Percentiles rank a stretch among this genome's conserved stretches.
Evolutionary conservation across 208 protist species (phyloP).

Genomic region (Vickermania spadyakhi): DNA sequence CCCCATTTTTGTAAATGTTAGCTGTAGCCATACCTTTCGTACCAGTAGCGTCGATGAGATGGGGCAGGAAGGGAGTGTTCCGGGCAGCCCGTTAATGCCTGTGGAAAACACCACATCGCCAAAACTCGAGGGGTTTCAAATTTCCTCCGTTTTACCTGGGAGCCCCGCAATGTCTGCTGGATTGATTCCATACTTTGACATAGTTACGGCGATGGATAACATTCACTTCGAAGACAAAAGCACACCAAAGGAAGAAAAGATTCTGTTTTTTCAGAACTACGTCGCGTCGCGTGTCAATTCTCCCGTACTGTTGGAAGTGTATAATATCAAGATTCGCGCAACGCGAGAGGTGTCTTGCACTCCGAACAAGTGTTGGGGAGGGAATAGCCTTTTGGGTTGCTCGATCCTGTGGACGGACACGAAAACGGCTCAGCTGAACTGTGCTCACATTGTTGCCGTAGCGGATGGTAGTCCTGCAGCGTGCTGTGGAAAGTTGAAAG

Average conservation of each 20-base stretch:
- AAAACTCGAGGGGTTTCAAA: constrained; percentile 62
- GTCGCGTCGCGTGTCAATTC: constrained; percentile 28
- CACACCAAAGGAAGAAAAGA: constrained; percentile 3
- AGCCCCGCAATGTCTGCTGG: constrained; percentile 70
- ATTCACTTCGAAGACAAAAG: constrained; percentile 9
- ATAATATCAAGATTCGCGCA: constrained; percentile 40
- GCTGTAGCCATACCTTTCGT: no score
- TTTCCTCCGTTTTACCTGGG: constrained; percentile 57
- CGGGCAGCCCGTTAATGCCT: not conserved
- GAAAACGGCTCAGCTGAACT: constrained; percentile 18
- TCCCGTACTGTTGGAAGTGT: constrained; percentile 48
- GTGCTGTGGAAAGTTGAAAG: constrained; percentile 25
- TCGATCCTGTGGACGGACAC: constrained; percentile 4
- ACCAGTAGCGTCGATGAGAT: not conserved
- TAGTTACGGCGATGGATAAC: constrained; percentile 70
- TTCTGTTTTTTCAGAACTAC: constrained; percentile 49
- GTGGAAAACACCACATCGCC: constrained; percentile 1
- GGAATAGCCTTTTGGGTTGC: constrained; percentile 67
- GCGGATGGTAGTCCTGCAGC: constrained; percentile 40
- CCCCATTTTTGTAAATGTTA: no score
- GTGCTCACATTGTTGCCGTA: constrained; percentile 66
- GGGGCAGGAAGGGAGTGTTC: not conserved
- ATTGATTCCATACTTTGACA: constrained; percentile 83
- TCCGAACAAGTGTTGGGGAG: constrained; percentile 20
- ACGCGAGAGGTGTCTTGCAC: constrained; percentile 48